Evolutionary conservation across 495 filamentous ascomycete genomes (phyloP).

Genomic region (Bacidia rubella): DNA sequence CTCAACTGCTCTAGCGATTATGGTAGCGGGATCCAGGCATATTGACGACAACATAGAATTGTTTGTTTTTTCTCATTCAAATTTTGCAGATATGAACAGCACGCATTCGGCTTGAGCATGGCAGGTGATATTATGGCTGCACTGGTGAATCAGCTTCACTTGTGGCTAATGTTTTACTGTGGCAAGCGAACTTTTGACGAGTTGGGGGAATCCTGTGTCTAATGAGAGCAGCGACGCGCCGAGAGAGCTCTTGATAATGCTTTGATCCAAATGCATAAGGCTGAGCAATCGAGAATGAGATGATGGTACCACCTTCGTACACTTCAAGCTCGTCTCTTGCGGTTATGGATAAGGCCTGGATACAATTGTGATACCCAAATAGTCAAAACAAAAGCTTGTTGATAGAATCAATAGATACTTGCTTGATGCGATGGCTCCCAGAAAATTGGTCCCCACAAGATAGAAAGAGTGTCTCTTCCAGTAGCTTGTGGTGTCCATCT

Average conservation of each 20-base stretch:
- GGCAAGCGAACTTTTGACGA: neutral
- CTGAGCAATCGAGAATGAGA: too few relatives aligned
- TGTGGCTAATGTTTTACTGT: neutral
- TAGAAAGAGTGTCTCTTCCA: too few relatives aligned
- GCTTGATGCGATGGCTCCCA: too few relatives aligned
- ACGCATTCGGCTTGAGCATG: neutral
- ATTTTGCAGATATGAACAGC: constrained; percentile 3
- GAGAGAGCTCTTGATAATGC: too few relatives aligned
- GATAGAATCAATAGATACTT: neutral
- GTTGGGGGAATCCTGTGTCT: neutral
- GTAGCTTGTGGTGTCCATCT: too few relatives aligned
- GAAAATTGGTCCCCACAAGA: too few relatives aligned
- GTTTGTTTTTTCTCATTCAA: constrained; percentile 14
- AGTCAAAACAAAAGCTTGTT: neutral
- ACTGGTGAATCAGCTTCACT: neutral
- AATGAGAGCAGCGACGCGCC: too few relatives aligned
- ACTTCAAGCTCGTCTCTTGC: too few relatives aligned
- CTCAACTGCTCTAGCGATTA: constrained; percentile 12
- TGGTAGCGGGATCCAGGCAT: constrained; percentile 12
- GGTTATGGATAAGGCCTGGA: too few relatives aligned
- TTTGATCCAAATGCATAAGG: too few relatives aligned
- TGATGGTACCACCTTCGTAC: too few relatives aligned
- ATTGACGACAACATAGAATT: constrained; percentile 18
- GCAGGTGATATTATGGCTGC: neutral
- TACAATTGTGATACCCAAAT: neutral